phyloP scores from a whole-genome alignment of 768 basidiomycete species.

The Tephrocybe sp. region DNA sequence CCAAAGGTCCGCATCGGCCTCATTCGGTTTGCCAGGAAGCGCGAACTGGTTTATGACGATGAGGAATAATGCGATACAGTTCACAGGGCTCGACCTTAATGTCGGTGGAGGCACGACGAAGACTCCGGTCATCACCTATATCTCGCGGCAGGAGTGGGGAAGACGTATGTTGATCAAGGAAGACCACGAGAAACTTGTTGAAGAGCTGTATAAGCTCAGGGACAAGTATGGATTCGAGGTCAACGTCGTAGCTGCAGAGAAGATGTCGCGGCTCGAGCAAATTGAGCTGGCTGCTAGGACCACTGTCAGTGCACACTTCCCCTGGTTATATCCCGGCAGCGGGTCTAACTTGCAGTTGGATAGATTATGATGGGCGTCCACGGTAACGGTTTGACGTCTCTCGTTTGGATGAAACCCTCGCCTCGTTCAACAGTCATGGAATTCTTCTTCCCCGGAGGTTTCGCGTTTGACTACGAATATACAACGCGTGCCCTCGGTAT shows the following conservation, averaged over 20 bases:
- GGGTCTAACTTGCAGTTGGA: neutral
- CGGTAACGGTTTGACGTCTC: slow-evolving; percentile 86
- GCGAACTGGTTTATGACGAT: slow-evolving; percentile 84
- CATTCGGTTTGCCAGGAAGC: slow-evolving; percentile 75
- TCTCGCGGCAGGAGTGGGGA: slow-evolving; percentile 88
- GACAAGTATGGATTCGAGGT: slow-evolving; percentile 82
- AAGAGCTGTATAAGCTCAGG: slow-evolving; percentile 67
- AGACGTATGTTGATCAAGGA: slow-evolving; percentile 75
- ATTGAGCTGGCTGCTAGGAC: slow-evolving; percentile 79
- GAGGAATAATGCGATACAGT: slow-evolving; percentile 69
- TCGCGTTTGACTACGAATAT: slow-evolving; percentile 85
- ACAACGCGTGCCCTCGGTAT: slow-evolving; percentile 83
- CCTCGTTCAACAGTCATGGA: slow-evolving; percentile 87
- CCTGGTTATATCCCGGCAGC: no score
- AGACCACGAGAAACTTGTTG: slow-evolving; percentile 79
- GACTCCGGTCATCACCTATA: slow-evolving; percentile 87
- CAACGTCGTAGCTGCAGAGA: slow-evolving; percentile 84
- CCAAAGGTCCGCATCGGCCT: slow-evolving; percentile 72
- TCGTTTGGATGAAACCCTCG: slow-evolving; percentile 90
- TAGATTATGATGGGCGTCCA: slow-evolving; percentile 96
- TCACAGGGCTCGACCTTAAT: slow-evolving; percentile 56
- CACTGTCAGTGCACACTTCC: slow-evolving; percentile 49
- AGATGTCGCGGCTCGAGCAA: slow-evolving; percentile 78
- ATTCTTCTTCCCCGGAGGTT: slow-evolving; percentile 84
- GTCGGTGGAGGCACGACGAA: slow-evolving; percentile 45